Evolutionary conservation across 2,329 filamentous ascomycete genomes (phyloP), one percentile per base, ranked within the genome.

Genomic region (Mycosphaerella arachidis): DNA sequence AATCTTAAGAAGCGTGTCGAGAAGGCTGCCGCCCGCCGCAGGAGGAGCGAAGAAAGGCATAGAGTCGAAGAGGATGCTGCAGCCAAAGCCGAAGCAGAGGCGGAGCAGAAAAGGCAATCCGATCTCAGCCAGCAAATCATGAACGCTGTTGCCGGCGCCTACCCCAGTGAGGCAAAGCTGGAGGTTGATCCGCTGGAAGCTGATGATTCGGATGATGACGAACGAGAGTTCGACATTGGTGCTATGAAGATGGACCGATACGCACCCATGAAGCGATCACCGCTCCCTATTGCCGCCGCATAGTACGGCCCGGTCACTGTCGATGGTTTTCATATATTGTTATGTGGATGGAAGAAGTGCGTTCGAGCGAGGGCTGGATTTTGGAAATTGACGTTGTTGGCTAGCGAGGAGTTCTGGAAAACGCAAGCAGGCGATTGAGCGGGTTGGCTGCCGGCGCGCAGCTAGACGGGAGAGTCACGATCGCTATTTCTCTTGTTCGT

Each of bases 31-130:
- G 66, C 67, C n/a, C 64, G 68, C 27, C 63, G 60, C 24, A 56
- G 63, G 24, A 55, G 62, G 43, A 66, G 63, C 35, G 69, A 65
- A 20, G 69, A 70, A 56, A 63, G 63, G n/a, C 58, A 60, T 29
- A 62, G 61, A 10, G 35, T 56, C 8, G 63, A 68, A 30, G 63
- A 69, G 55, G 50, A 52, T 16, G 50, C 50, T 12, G 6, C 52
- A 56, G 50, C 50, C 3, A 48, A 53, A 55, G 53, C 56, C 54
- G 50, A 53, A 52, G 53, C 56, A 55, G 24, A 30, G 48, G 18
- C 50, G 27, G 46, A 50, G 35, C 35, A 43, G 40, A 43, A 46
- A 29, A 55, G 35, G 48, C 31, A 37, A 13, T 55, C 51, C 29
- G 40, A 57, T 35, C 24, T 55, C 27, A 53, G 33, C 10, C 30